phyloP scores from a whole-genome alignment of 2,329 filamentous ascomycete species.

The Albifimbria verrucaria region DNA sequence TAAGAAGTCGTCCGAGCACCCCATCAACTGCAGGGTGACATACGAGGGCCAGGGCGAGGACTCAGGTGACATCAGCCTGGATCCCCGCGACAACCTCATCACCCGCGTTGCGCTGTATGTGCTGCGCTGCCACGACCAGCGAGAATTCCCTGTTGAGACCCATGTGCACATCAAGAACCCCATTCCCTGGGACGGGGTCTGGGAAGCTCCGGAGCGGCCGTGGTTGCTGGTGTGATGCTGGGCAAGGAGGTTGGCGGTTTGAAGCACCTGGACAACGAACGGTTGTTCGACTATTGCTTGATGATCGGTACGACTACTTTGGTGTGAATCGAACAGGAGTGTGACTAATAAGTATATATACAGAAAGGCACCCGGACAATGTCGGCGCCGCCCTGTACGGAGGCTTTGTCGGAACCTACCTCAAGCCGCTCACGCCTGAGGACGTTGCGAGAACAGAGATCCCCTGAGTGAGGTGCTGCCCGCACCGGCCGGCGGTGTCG shows the following conservation, averaged over 20 bases:
- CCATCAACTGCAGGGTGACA: constrained; percentile 83
- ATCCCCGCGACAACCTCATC: constrained; percentile 86
- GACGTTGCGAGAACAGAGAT: constrained; percentile 91
- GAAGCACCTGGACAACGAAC: constrained; percentile 67
- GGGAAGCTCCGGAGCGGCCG: constrained; percentile 92
- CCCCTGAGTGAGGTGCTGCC: constrained; percentile 92
- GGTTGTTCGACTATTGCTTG: constrained; percentile 91
- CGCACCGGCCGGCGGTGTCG: constrained; percentile 81
- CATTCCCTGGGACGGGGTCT: constrained; percentile 86
- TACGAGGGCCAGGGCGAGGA: constrained; percentile 82
- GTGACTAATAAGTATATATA: constrained; percentile 13
- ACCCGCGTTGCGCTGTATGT: constrained; percentile 94
- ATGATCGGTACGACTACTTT: constrained; percentile 73
- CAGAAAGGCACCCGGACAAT: constrained; percentile 86
- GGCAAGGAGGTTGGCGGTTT: constrained; percentile 85
- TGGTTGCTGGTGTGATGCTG: constrained; percentile 91
- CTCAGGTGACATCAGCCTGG: constrained; percentile 70
- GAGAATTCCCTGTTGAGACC: constrained; percentile 79
- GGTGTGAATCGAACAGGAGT: neutral
- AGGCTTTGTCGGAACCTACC: constrained; percentile 93
- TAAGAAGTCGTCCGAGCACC: constrained; percentile 49
- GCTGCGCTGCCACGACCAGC: constrained; percentile 83
- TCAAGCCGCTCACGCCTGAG: constrained; percentile 86
- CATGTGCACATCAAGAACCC: constrained; percentile 94
- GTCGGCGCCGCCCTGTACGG: constrained; percentile 93